These are phyloP conservation scores for Reutealis trisperma DNA, from an alignment of 345 rosid species.

Conservation along the genomic window DNA sequence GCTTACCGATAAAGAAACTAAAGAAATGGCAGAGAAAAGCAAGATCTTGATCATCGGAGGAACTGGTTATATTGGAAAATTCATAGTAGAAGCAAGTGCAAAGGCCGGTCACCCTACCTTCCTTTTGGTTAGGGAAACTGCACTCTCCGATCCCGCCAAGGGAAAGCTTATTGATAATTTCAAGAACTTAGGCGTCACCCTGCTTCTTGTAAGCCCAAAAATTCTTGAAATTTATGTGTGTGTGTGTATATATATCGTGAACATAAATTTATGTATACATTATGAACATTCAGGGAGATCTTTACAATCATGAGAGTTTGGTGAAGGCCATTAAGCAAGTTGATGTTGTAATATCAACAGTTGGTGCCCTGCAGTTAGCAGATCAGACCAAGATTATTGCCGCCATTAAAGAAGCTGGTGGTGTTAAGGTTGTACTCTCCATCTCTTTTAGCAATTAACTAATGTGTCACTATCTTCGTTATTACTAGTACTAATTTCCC, in stretches of 20 bases:
- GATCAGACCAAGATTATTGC: constrained; percentile 50
- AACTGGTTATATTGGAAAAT: constrained; percentile 74
- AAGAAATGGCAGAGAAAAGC: constrained; percentile 60
- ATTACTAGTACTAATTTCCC: no score
- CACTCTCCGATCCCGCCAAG: constrained; percentile 57
- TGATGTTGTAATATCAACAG: constrained; percentile 54
- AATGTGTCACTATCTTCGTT: no score
- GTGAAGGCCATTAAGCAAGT: constrained; percentile 54
- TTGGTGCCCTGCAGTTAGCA: constrained; percentile 32
- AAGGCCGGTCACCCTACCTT: constrained; percentile 64
- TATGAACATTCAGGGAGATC: constrained; percentile 27
- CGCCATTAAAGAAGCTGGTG: constrained; percentile 58
- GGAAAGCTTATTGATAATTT: constrained; percentile 50
- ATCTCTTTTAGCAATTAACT: neutral
- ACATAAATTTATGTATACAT: no score
- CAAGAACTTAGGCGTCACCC: constrained; percentile 55
- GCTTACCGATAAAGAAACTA: no score
- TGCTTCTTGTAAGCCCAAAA: constrained; percentile 47
- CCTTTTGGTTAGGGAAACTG: constrained; percentile 55
- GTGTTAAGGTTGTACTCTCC: constrained; percentile 37
- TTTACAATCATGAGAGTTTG: constrained; percentile 48
- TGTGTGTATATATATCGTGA: no score
- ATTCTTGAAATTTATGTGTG: no score
- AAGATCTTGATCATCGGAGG: constrained; percentile 70
- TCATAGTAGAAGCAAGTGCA: constrained; percentile 59